Evolutionary conservation across 2,329 filamentous ascomycete species (phyloP).

Genomic region (Aspergillus sp.): DNA sequence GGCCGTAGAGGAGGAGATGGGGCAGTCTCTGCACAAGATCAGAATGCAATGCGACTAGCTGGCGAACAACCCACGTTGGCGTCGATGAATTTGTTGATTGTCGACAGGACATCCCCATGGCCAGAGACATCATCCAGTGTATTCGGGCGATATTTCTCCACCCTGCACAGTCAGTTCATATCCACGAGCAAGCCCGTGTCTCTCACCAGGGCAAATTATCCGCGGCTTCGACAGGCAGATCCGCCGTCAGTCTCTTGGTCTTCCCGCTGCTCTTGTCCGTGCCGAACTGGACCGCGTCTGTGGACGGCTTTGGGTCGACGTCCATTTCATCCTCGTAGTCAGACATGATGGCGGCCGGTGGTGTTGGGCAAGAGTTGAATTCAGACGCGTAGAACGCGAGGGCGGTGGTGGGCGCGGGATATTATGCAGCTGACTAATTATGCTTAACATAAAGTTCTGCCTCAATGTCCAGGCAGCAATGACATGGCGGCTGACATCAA

Average conservation of each 20-base stretch:
- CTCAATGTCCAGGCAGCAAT: no score
- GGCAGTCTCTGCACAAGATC: constrained; percentile 72
- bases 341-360: no score
- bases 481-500: no score
- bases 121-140: constrained; percentile 88
- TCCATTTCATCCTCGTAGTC: constrained; percentile 60
- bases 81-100: constrained; percentile 96
- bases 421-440: no score
- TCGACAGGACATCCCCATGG: constrained; percentile 92
- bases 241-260: constrained; percentile 85
- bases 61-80: constrained; percentile 59
- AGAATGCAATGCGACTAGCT: no score
- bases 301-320: constrained; percentile 46
- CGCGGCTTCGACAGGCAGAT: constrained; percentile 86
- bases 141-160: constrained; percentile 91
- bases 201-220: constrained; percentile 82
- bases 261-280: constrained; percentile 62
- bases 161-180: constrained; percentile 45
- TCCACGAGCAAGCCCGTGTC: no score
- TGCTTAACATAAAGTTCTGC: no score
- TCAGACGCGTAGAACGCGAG: no score
- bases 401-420: no score
- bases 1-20: constrained; percentile 92
- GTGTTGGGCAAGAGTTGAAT: no score
- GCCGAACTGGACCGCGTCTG: constrained; percentile 56